Percentiles rank a stretch among this genome's conserved stretches.
phyloP scores from a whole-genome alignment of 176 grass and related monocot species.

The Rhipidocladum racemiflorum region DNA sequence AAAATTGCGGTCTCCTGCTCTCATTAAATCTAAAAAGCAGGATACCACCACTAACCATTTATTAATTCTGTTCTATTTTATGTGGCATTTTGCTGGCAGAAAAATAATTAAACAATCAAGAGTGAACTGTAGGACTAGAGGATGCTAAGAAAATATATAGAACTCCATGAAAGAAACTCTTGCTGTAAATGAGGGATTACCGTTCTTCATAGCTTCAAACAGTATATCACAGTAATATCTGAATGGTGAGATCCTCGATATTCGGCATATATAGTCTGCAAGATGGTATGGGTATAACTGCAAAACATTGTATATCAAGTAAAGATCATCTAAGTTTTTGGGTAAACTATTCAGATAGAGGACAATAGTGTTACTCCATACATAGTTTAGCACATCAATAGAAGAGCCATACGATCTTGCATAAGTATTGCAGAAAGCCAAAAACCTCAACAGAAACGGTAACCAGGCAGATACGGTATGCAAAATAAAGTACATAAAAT shows the following conservation, averaged over 20 bases:
- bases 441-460: neutral
- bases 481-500: constrained; percentile 1
- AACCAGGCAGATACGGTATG: neutral
- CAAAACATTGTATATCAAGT: constrained; percentile 39
- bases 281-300: constrained; percentile 98
- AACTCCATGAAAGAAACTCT: constrained; percentile 8
- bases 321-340: constrained; percentile 6
- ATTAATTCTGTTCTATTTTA: constrained; percentile 3
- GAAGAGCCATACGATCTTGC: neutral
- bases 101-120: constrained; percentile 12
- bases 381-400: neutral
- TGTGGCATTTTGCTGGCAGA: constrained; percentile 5
- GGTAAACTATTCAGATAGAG: constrained; percentile 10
- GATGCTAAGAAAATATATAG: too few relatives aligned
- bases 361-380: neutral
- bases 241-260: constrained; percentile 81
- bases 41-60: neutral
- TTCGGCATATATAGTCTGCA: constrained; percentile 91
- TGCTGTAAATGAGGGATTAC: constrained; percentile 46
- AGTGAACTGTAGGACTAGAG: neutral
- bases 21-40: constrained; percentile 9
- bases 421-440: neutral
- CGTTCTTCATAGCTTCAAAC: constrained; percentile 95
- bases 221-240: constrained; percentile 98
- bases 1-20: neutral